These are phyloP conservation scores for Calonectria honghensis DNA, from an alignment of 2,329 filamentous ascomycete species.

Conservation along the genomic window DNA sequence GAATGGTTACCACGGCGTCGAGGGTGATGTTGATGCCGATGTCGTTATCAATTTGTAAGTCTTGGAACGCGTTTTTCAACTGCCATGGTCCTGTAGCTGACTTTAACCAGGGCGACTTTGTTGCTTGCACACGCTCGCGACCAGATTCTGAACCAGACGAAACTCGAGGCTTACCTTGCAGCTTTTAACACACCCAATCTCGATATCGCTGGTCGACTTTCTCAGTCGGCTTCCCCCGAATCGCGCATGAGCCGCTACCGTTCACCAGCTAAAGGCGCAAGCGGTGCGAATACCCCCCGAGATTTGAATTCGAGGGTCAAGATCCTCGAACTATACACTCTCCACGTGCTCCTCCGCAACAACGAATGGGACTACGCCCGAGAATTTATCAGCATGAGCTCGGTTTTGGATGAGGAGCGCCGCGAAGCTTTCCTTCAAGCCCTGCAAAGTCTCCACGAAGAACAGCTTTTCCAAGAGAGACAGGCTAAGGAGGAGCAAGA, in stretches of 20 bases:
- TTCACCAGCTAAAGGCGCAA: slow-evolving; percentile 69
- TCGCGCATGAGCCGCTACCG: slow-evolving; percentile 62
- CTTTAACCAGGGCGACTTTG: slow-evolving; percentile 83
- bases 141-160: slow-evolving; percentile 89
- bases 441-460: slow-evolving; percentile 87
- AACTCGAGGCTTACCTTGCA: slow-evolving; percentile 91
- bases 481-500: slow-evolving; percentile 76
- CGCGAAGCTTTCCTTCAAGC: slow-evolving; percentile 92
- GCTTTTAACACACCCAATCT: slow-evolving; percentile 83
- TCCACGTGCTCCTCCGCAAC: slow-evolving; percentile 95
- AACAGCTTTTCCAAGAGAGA: slow-evolving; percentile 83
- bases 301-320: slow-evolving; percentile 91
- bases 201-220: slow-evolving; percentile 80
- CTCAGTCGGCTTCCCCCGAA: slow-evolving; percentile 64
- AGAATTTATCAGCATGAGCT: slow-evolving; percentile 90
- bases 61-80: slow-evolving; percentile 36
- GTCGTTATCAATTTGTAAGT: slow-evolving; percentile 91
- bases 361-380: slow-evolving; percentile 96
- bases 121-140: slow-evolving; percentile 91
- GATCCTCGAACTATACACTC: slow-evolving; percentile 94
- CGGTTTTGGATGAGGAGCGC: slow-evolving; percentile 93
- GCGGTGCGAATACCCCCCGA: slow-evolving; percentile 86
- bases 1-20: slow-evolving; percentile 89
- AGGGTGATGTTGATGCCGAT: slow-evolving; percentile 94
- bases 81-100: slow-evolving; percentile 43